Percentiles rank a stretch among this genome's conserved stretches.
These are phyloP conservation scores for Schizochytrium sp. DNA, from an alignment of 108 stramenopile species.

Conservation along the genomic window DNA sequence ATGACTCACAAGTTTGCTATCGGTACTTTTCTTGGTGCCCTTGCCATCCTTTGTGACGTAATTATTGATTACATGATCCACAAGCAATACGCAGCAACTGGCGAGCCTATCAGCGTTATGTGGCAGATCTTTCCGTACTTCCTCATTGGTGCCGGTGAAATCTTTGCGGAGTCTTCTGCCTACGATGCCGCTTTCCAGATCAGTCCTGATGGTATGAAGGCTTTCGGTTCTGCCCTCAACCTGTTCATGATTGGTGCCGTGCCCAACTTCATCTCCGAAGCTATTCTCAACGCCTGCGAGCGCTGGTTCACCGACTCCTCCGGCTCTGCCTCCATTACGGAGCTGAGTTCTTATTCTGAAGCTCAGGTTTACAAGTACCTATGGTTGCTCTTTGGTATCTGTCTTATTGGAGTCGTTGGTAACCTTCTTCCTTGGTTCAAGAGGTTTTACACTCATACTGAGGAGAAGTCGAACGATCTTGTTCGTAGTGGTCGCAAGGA, in stretches of 20 bases:
- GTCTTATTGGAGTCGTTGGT: too few relatives aligned
- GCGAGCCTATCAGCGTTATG: constrained; percentile 56
- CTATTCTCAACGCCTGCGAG: constrained; percentile 44
- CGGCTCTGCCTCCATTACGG: too few relatives aligned
- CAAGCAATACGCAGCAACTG: constrained; percentile 65
- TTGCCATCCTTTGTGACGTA: constrained; percentile 81
- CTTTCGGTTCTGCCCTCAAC: constrained; percentile 64
- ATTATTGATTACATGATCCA: constrained; percentile 82
- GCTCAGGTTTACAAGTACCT: too few relatives aligned
- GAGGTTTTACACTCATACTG: too few relatives aligned
- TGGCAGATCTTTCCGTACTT: constrained; percentile 67
- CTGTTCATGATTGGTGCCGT: constrained; percentile 66
- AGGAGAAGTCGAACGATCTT: too few relatives aligned
- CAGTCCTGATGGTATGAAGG: constrained; percentile 57
- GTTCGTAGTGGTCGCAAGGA: too few relatives aligned
- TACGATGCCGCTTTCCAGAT: constrained; percentile 69
- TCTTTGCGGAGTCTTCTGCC: constrained; percentile 63
- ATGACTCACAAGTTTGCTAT: constrained; percentile 87
- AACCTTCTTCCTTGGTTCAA: too few relatives aligned
- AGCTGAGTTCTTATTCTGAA: too few relatives aligned
- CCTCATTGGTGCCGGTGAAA: constrained; percentile 66
- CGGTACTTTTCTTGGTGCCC: constrained; percentile 78
- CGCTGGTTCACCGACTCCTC: constrained; percentile 72
- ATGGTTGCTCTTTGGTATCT: too few relatives aligned
- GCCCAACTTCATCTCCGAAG: constrained; percentile 63